Evolutionary conservation across 2,329 filamentous ascomycete species (phyloP).

Genomic region (Madurella mycetomatis): DNA sequence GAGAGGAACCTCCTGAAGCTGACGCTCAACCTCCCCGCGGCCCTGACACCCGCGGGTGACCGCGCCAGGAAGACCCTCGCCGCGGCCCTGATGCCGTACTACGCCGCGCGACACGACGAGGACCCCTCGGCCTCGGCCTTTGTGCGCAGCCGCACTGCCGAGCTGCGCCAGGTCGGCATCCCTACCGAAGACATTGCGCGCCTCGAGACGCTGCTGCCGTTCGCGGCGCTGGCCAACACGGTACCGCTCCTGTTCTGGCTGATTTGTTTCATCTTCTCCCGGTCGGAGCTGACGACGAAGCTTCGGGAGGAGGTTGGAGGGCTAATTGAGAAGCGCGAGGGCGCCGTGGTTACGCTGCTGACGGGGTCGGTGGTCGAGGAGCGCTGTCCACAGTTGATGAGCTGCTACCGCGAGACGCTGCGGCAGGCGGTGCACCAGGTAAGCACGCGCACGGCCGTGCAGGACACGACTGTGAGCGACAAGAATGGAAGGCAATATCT

Average conservation of each 20-base stretch:
- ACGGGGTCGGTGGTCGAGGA: conserved; percentile 4
- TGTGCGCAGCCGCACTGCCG: conserved; percentile 10
- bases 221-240: conserved; percentile 19
- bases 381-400: conserved; percentile 14
- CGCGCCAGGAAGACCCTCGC: conserved; percentile 35
- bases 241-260: conserved; percentile 21
- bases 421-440: conserved; percentile 34
- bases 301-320: conserved; percentile 23
- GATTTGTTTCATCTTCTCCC: conserved; percentile 21
- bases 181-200: conserved; percentile 14
- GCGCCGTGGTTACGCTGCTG: neutral
- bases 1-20: conserved; percentile 38
- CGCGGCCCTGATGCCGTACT: conserved; percentile 29
- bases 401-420: conserved; percentile 29
- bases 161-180: conserved; percentile 8
- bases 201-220: conserved; percentile 16
- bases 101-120: conserved; percentile 22
- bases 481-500: conserved; percentile 21
- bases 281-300: conserved; percentile 15
- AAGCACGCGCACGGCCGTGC: conserved; percentile 31
- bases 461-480: conserved; percentile 30
- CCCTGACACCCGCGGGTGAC: conserved; percentile 35
- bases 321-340: neutral
- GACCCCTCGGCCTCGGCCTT: conserved; percentile 12
- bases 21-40: conserved; percentile 31